phyloP scores from a whole-genome alignment of 2,329 filamentous ascomycete species.

The Cordyceps cateniannulata region DNA sequence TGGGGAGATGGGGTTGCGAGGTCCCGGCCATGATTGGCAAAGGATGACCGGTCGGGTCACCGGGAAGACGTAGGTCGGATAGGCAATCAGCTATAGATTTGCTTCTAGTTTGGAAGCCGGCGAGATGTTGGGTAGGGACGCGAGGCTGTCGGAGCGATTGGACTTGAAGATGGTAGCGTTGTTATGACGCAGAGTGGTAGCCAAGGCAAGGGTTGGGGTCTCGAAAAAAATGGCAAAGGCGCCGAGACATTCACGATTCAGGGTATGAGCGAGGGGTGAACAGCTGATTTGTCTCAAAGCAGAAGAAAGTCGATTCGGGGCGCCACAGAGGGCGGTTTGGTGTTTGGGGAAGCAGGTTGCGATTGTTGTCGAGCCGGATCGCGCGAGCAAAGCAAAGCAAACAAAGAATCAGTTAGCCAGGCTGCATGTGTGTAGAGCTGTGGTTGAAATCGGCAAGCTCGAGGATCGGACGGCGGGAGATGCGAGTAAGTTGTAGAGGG shows the following conservation, averaged over 20 bases:
- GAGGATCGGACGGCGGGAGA: neutral
- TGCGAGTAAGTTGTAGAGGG: neutral
- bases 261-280: neutral
- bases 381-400: neutral
- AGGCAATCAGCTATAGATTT: neutral
- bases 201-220: neutral
- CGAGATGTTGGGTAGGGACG: neutral
- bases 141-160: neutral
- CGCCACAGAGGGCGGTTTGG: neutral
- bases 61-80: neutral
- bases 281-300: slow-evolving; percentile 6
- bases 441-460: neutral
- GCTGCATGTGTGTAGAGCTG: neutral
- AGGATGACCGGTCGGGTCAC: neutral
- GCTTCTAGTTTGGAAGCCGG: neutral
- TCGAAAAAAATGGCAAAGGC: slow-evolving; percentile 2
- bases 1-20: neutral
- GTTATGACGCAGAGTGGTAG: slow-evolving; percentile 1
- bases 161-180: neutral
- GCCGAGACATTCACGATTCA: slow-evolving; percentile 11
- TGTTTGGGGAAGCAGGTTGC: neutral
- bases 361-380: neutral
- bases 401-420: too few relatives aligned
- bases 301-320: neutral
- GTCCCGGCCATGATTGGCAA: neutral